Evolutionary conservation across 108 stramenopile species (phyloP), one percentile per base, ranked within the genome.

Genomic region (Cyclostephanos tholiformis): DNA sequence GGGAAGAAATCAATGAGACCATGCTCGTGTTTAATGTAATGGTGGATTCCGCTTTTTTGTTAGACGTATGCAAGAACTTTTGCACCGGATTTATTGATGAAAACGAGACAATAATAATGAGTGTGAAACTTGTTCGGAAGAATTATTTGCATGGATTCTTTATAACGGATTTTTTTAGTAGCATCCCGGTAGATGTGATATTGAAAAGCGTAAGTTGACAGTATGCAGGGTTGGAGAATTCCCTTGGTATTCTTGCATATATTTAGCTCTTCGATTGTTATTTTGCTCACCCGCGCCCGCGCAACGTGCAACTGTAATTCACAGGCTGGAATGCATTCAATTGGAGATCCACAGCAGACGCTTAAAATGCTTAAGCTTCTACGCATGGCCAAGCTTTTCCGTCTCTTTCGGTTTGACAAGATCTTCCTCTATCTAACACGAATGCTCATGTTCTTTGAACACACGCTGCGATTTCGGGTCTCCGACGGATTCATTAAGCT

Each of bases 61-160:
- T 87, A 19, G 90, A 91, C 60, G 85, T 91, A 6, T 74, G 69
- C 71, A 86, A 87, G 74, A 85, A 84, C 56, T 90, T 90, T 69
- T 83, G 78, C 78, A 90, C 89, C 22, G 87, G 87, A 44, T 82
- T 71, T 62, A 35, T 82, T 14, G 86, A 87, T 62, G 78, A 74
- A 23, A 80, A 85, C 49, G 87, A 86, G 14, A 53, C 71, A 38
- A 63, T 87, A n/a, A 76, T 87, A 14, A 85, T 89, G 83, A 63
- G 79, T 59, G 65, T 53, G 17, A 30, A 41, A 27, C 25, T 71
- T 35, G 84, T 91, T 32, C 68, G 80, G 5, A 63, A 49, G 60
- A 83, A 87, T 26, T 91, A 91, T 77, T 20, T 88, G 9, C 70
- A 36, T 52, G 79, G 88, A 20, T 89, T 85, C 71, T 91, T 91